phyloP scores from a whole-genome alignment of 2,329 filamentous ascomycete genomes.

The Bipolaris zeicola region DNA sequence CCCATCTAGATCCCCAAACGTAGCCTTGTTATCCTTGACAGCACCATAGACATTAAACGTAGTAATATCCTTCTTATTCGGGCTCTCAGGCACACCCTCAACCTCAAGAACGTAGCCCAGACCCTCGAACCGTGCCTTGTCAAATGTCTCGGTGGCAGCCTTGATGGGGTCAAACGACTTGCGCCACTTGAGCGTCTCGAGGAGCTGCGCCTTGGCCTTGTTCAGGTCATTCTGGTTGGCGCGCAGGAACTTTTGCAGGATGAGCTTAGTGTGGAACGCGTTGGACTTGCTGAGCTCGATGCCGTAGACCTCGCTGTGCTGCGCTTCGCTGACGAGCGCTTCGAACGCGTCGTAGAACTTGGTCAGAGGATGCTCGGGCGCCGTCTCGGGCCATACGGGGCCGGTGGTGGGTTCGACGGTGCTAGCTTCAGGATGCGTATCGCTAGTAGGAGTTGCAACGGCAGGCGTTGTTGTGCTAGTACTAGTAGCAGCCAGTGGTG shows the following conservation, averaged over 20 bases:
- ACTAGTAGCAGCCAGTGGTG: not conserved
- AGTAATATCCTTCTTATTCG: slow-evolving; percentile 67
- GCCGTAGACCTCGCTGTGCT: slow-evolving; percentile 84
- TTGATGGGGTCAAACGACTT: slow-evolving; percentile 74
- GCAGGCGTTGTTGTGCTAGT: not conserved
- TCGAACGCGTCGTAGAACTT: slow-evolving; percentile 65
- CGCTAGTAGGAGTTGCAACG: slow-evolving; percentile 11
- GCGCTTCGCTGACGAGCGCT: slow-evolving; percentile 61
- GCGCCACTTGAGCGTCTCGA: slow-evolving; percentile 81
- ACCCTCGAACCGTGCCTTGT: slow-evolving; percentile 72
- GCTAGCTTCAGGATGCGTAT: slow-evolving; percentile 5
- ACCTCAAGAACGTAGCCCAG: slow-evolving; percentile 84
- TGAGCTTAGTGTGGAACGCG: slow-evolving; percentile 77
- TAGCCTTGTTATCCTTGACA: slow-evolving; percentile 78
- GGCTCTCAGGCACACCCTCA: slow-evolving; percentile 58
- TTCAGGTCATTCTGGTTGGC: slow-evolving; percentile 79
- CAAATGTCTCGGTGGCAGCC: slow-evolving; percentile 66
- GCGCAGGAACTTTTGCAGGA: slow-evolving; percentile 91
- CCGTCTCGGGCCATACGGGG: slow-evolving; percentile 46
- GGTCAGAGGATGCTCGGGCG: slow-evolving; percentile 53
- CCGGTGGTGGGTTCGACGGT: slow-evolving; percentile 15
- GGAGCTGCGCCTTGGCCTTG: slow-evolving; percentile 78
- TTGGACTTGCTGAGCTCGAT: slow-evolving; percentile 62
- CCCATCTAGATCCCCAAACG: slow-evolving; percentile 83
- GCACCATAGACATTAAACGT: slow-evolving; percentile 95